These are phyloP conservation scores for Tolypocladium tropicale DNA, from an alignment of 2,329 filamentous ascomycete genomes.

Conservation along the genomic window DNA sequence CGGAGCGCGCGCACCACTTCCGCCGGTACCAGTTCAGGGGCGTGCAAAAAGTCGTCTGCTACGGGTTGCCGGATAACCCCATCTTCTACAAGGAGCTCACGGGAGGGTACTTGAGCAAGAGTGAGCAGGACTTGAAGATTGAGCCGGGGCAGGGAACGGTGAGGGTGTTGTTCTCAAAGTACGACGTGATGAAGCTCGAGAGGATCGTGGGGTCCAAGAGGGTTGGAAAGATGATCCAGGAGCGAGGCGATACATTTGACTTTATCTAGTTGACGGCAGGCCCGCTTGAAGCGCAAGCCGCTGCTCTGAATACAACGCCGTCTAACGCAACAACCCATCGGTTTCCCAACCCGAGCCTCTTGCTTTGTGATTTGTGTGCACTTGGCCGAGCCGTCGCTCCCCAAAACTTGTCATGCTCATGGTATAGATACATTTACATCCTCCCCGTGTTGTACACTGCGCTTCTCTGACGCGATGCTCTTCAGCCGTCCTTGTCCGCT, in stretches of 20 bases:
- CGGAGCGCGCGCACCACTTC: conserved; percentile 95
- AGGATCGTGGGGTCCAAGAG: conserved; percentile 74
- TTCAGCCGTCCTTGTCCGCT: not conserved
- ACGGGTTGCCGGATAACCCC: conserved; percentile 82
- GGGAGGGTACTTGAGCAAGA: conserved; percentile 53
- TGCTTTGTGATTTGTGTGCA: too few species aligned
- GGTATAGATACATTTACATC: conserved; percentile 1
- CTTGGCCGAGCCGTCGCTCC: not conserved
- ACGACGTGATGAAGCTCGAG: conserved; percentile 83
- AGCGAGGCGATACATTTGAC: conserved; percentile 86
- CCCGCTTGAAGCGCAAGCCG: not conserved
- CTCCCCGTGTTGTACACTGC: conserved; percentile 4
- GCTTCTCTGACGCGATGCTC: not conserved
- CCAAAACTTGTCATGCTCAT: not conserved
- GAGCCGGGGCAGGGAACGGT: conserved; percentile 51
- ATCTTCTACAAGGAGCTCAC: conserved; percentile 70
- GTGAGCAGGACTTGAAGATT: conserved; percentile 43
- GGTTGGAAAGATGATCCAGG: conserved; percentile 72
- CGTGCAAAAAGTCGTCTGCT: conserved; percentile 77
- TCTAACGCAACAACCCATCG: too few species aligned
- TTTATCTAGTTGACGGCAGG: conserved; percentile 53
- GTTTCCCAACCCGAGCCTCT: not conserved
- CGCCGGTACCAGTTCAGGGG: conserved; percentile 75
- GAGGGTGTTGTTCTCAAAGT: conserved; percentile 68
- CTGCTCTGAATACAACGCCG: not conserved